Evolutionary conservation across 257 asterid species (phyloP).

Genomic region (Primulina tabacum): DNA sequence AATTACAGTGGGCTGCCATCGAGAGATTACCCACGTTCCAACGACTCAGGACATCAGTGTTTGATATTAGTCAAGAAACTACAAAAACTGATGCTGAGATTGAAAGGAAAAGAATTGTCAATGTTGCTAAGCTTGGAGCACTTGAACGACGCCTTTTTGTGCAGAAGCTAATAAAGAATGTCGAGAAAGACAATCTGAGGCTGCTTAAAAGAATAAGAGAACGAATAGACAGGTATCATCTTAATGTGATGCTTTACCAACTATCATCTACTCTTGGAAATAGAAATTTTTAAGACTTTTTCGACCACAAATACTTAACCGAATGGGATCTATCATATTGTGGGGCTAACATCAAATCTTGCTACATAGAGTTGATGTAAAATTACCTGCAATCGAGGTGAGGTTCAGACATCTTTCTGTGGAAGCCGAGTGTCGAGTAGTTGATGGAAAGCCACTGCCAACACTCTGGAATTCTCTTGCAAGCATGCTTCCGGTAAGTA

Average conservation of each 20-base stretch:
- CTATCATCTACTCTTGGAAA: no score
- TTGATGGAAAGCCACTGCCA: slow-evolving; percentile 45
- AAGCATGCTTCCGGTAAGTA: slow-evolving; percentile 28
- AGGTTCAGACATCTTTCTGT: slow-evolving; percentile 29
- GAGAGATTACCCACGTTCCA: slow-evolving; percentile 31
- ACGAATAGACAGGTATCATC: slow-evolving; percentile 34
- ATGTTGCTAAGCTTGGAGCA: slow-evolving; percentile 39
- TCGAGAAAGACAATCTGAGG: slow-evolving; percentile 38
- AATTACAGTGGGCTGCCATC: slow-evolving; percentile 31
- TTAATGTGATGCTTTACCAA: neutral
- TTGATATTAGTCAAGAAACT: slow-evolving; percentile 21
- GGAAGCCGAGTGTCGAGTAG: slow-evolving; percentile 39
- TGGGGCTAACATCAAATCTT: neutral
- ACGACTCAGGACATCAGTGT: slow-evolving; percentile 27
- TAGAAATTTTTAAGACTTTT: no score
- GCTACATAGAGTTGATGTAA: slow-evolving; percentile 31
- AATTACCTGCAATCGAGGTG: slow-evolving; percentile 34
- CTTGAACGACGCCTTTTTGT: slow-evolving; percentile 34
- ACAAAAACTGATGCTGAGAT: neutral
- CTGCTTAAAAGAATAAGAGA: slow-evolving; percentile 35
- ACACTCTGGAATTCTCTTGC: slow-evolving; percentile 46
- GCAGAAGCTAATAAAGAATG: slow-evolving; percentile 31
- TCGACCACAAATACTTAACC: no score
- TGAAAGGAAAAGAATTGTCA: slow-evolving; percentile 26
- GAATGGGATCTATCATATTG: no score